Evolutionary conservation across 495 filamentous ascomycete genomes (phyloP).

Genomic region (Penicillium coffeae): DNA sequence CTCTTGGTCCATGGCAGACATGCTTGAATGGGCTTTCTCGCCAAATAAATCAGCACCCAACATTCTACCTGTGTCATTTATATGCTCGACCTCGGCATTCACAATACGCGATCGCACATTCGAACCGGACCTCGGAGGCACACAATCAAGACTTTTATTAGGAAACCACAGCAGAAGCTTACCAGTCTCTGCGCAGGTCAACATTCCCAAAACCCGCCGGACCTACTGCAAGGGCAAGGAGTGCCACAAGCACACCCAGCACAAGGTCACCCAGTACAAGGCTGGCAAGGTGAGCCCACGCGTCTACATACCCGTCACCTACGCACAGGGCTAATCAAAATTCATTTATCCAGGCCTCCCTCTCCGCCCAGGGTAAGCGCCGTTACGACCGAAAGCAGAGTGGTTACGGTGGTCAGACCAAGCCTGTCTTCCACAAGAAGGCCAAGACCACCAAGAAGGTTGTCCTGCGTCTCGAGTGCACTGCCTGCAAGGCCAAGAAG

Average conservation of each 20-base stretch:
- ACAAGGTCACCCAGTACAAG: conserved; percentile 98
- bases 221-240: conserved; percentile 94
- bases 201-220: conserved; percentile 85
- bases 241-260: conserved; percentile 90
- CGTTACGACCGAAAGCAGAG: conserved; percentile 99
- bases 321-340: conserved; percentile 23
- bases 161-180: conserved; percentile 9
- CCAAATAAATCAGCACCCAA: too few relatives aligned
- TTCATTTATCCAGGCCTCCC: conserved; percentile 61
- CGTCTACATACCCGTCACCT: conserved; percentile 2
- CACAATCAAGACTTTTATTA: conserved; percentile 4
- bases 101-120: conserved; percentile 8
- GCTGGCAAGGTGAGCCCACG: conserved; percentile 69
- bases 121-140: conserved; percentile 9
- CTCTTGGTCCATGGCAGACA: background rate
- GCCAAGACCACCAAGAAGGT: conserved; percentile 99
- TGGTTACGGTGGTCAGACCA: conserved; percentile 99
- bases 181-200: conserved; percentile 55
- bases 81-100: too few relatives aligned
- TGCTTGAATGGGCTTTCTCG: too few relatives aligned
- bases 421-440: conserved; percentile 99
- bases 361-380: conserved; percentile 97
- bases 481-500: conserved; percentile 94
- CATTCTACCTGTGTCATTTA: too few relatives aligned
- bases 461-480: conserved; percentile 95